These are phyloP conservation scores for Rhizopogon sp. DNA, from an alignment of 768 basidiomycete genomes.

Conservation along the genomic window DNA sequence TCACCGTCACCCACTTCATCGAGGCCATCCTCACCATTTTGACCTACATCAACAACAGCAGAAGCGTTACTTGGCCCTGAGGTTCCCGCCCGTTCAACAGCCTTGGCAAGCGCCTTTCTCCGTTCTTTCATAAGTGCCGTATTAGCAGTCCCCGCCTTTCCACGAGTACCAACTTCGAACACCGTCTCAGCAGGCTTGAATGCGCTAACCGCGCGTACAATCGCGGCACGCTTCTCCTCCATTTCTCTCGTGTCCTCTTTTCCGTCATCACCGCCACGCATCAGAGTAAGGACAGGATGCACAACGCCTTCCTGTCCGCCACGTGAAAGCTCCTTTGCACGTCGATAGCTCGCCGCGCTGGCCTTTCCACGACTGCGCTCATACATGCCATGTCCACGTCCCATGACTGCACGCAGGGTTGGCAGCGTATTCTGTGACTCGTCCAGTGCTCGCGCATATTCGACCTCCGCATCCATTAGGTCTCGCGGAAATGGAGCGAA, in stretches of 20 bases:
- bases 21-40: slow-evolving; percentile 26
- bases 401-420: slow-evolving; percentile 75
- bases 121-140: slow-evolving; percentile 85
- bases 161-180: slow-evolving; percentile 81
- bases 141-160: slow-evolving; percentile 49
- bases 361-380: slow-evolving; percentile 93
- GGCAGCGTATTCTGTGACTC: slow-evolving; percentile 59
- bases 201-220: slow-evolving; percentile 71
- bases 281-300: slow-evolving; percentile 61
- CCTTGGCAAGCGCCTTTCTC: slow-evolving; percentile 69
- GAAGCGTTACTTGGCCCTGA: slow-evolving; percentile 26
- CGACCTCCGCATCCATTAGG: slow-evolving; percentile 76
- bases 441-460: slow-evolving; percentile 68
- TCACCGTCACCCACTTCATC: slow-evolving; percentile 21
- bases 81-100: slow-evolving; percentile 42
- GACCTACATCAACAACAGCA: slow-evolving; percentile 27
- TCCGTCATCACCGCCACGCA: slow-evolving; percentile 33
- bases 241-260: slow-evolving; percentile 34
- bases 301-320: slow-evolving; percentile 47
- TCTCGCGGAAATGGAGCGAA: slow-evolving; percentile 82
- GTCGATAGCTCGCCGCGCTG: slow-evolving; percentile 75
- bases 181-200: slow-evolving; percentile 89
- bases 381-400: slow-evolving; percentile 88
- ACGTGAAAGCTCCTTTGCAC: slow-evolving; percentile 84
- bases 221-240: slow-evolving; percentile 48